A percentile compares a stretch with the other conserved stretches of the same genome.
These are phyloP conservation scores for Akanthomyces lecanii DNA, from an alignment of 2,329 filamentous ascomycete genomes.

Conservation along the genomic window DNA sequence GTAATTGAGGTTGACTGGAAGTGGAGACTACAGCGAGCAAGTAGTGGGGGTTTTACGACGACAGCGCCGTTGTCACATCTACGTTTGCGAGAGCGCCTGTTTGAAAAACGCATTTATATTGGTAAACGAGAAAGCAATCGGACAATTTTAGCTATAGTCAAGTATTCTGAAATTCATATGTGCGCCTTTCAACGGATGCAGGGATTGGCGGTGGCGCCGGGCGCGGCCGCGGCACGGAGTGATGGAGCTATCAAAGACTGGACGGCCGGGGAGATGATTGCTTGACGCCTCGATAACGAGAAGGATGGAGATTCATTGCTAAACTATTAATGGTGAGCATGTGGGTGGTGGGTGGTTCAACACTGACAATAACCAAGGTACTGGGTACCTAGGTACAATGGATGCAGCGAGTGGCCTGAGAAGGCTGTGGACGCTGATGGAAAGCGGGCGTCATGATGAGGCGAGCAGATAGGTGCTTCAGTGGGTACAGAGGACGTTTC, in stretches of 20 bases:
- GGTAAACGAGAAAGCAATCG: too few relatives aligned
- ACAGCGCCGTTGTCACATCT: not conserved
- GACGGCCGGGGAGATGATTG: not conserved
- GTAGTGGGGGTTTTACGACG: not conserved
- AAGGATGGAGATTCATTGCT: not conserved
- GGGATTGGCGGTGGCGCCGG: not conserved
- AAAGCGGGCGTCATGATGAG: conserved; percentile 7
- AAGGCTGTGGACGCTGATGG: conserved; percentile 8
- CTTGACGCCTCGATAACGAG: not conserved
- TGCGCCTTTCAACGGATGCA: not conserved
- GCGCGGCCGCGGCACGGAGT: not conserved
- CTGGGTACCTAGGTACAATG: not conserved
- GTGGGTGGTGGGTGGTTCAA: too few relatives aligned
- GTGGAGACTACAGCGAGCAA: not conserved
- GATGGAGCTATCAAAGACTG: not conserved
- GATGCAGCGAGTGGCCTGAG: not conserved
- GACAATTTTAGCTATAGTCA: not conserved
- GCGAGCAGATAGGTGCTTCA: not conserved
- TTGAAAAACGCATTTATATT: too few relatives aligned
- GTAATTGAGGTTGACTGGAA: not conserved
- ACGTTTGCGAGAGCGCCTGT: not conserved
- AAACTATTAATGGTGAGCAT: too few relatives aligned
- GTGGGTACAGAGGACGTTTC: not conserved
- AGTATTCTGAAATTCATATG: not conserved
- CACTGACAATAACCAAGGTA: not conserved